Evolutionary conservation across 108 stramenopile species (phyloP).

Genomic region (Cyclotella sp.): DNA sequence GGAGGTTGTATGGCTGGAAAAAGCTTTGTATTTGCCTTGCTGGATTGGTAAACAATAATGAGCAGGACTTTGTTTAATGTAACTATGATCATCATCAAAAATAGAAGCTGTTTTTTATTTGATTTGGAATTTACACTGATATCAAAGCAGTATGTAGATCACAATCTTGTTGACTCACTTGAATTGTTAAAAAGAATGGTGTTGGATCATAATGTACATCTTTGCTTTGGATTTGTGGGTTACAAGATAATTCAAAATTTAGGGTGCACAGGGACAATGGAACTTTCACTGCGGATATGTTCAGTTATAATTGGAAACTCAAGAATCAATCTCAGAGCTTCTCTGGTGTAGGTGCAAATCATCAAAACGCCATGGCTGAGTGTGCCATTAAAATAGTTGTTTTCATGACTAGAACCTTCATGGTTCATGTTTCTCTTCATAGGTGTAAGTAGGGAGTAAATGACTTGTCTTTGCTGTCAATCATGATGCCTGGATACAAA

Average conservation of each 20-base stretch:
- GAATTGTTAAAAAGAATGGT: too few species aligned
- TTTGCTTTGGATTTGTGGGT: conserved; percentile 39
- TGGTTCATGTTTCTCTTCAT: conserved; percentile 47
- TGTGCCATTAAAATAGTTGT: not conserved
- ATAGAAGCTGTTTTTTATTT: too few species aligned
- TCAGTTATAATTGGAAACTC: not conserved
- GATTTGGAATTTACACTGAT: too few species aligned
- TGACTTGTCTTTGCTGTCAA: conserved; percentile 37
- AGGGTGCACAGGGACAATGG: conserved; percentile 46
- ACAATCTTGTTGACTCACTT: too few species aligned
- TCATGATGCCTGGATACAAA: conserved; percentile 45
- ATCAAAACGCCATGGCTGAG: conserved; percentile 7
- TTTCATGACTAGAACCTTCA: conserved; percentile 36
- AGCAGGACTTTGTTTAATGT: too few species aligned
- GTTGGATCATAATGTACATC: too few species aligned
- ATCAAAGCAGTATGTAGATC: too few species aligned
- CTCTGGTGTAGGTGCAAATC: conserved; percentile 2
- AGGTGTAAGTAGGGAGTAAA: conserved; percentile 32
- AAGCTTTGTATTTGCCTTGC: too few species aligned
- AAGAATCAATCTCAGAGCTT: conserved; percentile 20
- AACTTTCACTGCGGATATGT: conserved; percentile 22
- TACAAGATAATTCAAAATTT: conserved; percentile 18
- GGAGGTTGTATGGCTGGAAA: too few species aligned
- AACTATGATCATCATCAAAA: too few species aligned
- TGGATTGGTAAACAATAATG: too few species aligned